Conservation (phyloP, 2,329 filamentous ascomycete genomes). For the Verticillium nubilum region DNA sequence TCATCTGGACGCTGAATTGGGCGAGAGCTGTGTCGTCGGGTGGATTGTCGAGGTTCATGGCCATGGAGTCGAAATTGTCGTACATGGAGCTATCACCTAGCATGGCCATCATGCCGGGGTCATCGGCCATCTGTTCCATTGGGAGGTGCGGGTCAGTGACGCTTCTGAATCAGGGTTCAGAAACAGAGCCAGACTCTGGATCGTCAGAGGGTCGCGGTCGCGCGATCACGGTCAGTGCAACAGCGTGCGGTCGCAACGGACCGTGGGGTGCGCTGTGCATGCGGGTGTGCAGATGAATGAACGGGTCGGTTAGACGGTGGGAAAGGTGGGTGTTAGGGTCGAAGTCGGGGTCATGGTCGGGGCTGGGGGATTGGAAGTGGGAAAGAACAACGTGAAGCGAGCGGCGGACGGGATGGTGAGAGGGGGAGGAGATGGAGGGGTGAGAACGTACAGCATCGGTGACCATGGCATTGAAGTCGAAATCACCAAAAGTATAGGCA, state of each 20-base stretch:
- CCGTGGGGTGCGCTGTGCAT: background rate
- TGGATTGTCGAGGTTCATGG: slow-evolving; percentile 35
- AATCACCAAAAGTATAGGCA: background rate
- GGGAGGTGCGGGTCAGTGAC: background rate
- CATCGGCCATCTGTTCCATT: slow-evolving; percentile 16
- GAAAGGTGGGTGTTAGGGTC: background rate
- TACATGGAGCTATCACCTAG: slow-evolving; percentile 35
- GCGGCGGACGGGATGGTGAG: background rate
- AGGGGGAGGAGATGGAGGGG: background rate
- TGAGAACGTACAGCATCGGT: background rate
- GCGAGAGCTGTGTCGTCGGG: slow-evolving; percentile 21
- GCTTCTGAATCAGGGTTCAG: background rate
- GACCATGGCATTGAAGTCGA: slow-evolving; percentile 1
- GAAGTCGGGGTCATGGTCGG: no score
- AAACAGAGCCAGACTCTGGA: background rate
- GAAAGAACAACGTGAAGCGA: background rate
- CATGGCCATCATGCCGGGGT: slow-evolving; percentile 35
- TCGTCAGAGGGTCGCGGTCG: background rate
- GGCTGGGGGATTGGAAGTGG: background rate
- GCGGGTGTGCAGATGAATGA: background rate
- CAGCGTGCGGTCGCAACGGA: background rate
- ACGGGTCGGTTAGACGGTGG: background rate
- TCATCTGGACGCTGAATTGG: slow-evolving; percentile 8
- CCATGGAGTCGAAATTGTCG: slow-evolving; percentile 29
- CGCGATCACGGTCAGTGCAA: background rate